Conservation (phyloP, 2,329 filamentous ascomycete genomes). For the Sclerotiophoma versabilis region DNA sequence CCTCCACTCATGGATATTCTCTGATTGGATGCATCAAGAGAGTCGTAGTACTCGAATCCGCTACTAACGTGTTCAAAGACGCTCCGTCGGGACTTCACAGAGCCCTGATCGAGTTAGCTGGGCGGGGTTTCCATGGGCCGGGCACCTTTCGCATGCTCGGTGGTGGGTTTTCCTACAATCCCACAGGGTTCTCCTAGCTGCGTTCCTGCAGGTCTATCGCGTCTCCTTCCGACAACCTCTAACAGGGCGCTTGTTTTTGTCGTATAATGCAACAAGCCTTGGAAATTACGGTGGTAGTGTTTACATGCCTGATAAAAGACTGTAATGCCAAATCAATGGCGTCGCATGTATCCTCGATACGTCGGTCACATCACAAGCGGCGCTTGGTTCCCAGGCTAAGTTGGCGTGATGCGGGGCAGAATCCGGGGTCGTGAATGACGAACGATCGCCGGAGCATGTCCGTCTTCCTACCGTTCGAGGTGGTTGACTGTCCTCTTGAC, state of each 20-base stretch:
- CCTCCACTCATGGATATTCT: neutral
- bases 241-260: neutral
- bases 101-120: conserved; percentile 1
- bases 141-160: neutral
- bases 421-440: neutral
- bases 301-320: neutral
- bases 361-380: neutral
- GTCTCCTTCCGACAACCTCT: neutral
- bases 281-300: neutral
- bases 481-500: neutral
- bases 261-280: neutral
- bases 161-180: neutral
- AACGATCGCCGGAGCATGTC: neutral
- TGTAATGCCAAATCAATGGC: neutral
- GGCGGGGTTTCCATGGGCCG: neutral
- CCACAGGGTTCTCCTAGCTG: neutral
- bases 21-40: neutral
- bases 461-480: neutral
- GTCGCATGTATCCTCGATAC: neutral
- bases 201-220: neutral
- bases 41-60: conserved; percentile 1
- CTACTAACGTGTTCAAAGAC: neutral
- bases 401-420: conserved; percentile 8
- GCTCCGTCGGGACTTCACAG: neutral
- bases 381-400: neutral